phyloP scores from a whole-genome alignment of 371 early-diverging fungal species.

The Sporodiniella umbellata region DNA sequence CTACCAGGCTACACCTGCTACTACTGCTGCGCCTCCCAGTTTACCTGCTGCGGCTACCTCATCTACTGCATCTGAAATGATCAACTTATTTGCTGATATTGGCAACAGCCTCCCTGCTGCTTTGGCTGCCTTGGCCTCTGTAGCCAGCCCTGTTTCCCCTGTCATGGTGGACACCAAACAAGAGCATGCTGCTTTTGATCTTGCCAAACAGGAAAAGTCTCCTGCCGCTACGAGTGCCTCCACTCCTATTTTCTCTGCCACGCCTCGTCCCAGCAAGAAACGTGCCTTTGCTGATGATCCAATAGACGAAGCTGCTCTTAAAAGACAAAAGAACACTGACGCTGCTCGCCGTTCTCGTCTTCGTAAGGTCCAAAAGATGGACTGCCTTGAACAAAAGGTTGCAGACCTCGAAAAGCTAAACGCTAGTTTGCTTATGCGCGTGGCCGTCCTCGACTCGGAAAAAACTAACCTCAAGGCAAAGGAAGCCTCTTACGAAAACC shows the following conservation, averaged over 20 bases:
- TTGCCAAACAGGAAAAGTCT: slow-evolving; percentile 2
- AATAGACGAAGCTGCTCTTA: slow-evolving; percentile 47
- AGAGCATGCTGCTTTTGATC: not conserved
- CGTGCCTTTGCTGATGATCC: slow-evolving; percentile 12
- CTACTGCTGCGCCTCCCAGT: not conserved
- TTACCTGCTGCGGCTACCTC: not conserved
- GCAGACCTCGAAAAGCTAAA: slow-evolving; percentile 74
- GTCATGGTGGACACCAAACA: not conserved
- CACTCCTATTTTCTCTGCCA: slow-evolving; percentile 20
- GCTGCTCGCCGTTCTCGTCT: slow-evolving; percentile 90
- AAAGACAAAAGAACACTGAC: slow-evolving; percentile 80
- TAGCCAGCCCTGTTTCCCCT: slow-evolving; percentile 16
- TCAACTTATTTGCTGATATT: slow-evolving; percentile 21
- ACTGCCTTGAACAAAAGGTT: slow-evolving; percentile 72
- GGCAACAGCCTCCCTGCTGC: slow-evolving; percentile 27
- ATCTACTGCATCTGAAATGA: slow-evolving; percentile 4
- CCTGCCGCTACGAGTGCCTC: slow-evolving; percentile 22
- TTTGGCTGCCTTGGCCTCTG: slow-evolving; percentile 24
- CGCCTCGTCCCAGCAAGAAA: slow-evolving; percentile 16
- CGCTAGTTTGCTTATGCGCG: slow-evolving; percentile 51
- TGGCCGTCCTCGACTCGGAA: slow-evolving; percentile 73
- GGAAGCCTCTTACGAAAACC: slow-evolving; percentile 59
- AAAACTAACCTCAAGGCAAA: slow-evolving; percentile 53
- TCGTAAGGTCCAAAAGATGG: slow-evolving; percentile 79
- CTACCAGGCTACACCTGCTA: slow-evolving; percentile 1